Evolutionary conservation across 1,284 basidiomycete genomes (phyloP).

Genomic region (Puccinia triticina): DNA sequence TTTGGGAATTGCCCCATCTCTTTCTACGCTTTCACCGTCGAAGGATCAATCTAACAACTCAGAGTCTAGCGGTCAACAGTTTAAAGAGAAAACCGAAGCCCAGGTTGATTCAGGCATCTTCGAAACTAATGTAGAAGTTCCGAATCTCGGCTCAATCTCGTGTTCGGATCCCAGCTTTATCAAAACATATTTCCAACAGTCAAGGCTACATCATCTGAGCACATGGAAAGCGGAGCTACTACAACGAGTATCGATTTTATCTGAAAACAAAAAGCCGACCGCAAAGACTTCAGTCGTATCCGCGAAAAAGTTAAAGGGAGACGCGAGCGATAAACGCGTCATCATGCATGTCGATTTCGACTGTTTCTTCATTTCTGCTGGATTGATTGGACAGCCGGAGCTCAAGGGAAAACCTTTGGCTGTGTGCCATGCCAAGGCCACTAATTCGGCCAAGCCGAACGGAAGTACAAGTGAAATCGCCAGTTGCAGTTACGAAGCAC

Average conservation of each 20-base stretch:
- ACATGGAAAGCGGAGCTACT: slow-evolving; percentile 90
- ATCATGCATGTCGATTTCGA: slow-evolving; percentile 97
- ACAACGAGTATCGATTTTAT: slow-evolving; percentile 66
- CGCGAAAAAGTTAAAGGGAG: slow-evolving; percentile 55
- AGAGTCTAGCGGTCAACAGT: background rate
- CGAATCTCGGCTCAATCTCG: slow-evolving; percentile 66
- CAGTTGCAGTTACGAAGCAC: slow-evolving; percentile 89
- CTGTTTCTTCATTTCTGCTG: slow-evolving; percentile 94
- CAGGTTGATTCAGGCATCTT: slow-evolving; percentile 59
- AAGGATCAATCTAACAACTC: background rate
- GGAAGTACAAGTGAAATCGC: slow-evolving; percentile 89
- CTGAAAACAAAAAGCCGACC: slow-evolving; percentile 29
- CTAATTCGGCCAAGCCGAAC: slow-evolving; percentile 66
- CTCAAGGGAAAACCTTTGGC: slow-evolving; percentile 83
- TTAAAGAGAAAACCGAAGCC: slow-evolving; percentile 58
- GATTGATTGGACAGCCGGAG: slow-evolving; percentile 74
- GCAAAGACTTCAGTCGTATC: slow-evolving; percentile 18
- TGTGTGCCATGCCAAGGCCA: slow-evolving; percentile 87
- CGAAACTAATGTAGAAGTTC: slow-evolving; percentile 64
- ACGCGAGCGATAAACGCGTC: slow-evolving; percentile 65
- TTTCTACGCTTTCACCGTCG: background rate
- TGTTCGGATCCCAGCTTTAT: slow-evolving; percentile 83
- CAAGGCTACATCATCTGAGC: slow-evolving; percentile 84
- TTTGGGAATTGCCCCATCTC: background rate
- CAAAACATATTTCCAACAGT: slow-evolving; percentile 85